Conservation (phyloP, 1,139 yeast genomes). For the Hanseniaspora sp. region DNA sequence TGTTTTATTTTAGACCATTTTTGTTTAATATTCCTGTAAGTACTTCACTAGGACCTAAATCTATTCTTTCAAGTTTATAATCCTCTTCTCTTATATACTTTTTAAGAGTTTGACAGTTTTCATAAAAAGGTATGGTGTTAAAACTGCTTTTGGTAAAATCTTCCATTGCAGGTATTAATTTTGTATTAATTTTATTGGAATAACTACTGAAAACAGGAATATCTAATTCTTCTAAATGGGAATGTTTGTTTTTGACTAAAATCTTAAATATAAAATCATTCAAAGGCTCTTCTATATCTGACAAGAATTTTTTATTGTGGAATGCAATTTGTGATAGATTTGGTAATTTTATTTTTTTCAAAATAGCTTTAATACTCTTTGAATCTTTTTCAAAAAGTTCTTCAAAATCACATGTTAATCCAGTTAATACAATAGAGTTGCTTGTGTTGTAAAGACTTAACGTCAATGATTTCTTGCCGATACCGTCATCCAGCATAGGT, state of each 20-base stretch:
- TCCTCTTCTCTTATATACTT: neutral
- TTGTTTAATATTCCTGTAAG: slow-evolving; percentile 7
- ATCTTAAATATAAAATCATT: slow-evolving; percentile 28
- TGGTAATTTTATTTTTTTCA: slow-evolving; percentile 18
- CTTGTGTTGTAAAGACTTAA: slow-evolving; percentile 28
- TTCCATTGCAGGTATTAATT: slow-evolving; percentile 27
- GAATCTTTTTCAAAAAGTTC: slow-evolving; percentile 19
- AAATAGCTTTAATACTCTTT: slow-evolving; percentile 15
- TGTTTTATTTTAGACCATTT: neutral
- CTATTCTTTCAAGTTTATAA: neutral
- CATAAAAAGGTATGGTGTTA: slow-evolving; percentile 28
- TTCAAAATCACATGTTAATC: slow-evolving; percentile 25
- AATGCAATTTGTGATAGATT: slow-evolving; percentile 29
- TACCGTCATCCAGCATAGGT: neutral
- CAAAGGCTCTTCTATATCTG: slow-evolving; percentile 27
- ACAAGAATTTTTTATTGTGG: slow-evolving; percentile 27
- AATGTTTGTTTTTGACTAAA: slow-evolving; percentile 24
- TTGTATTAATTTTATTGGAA: slow-evolving; percentile 25
- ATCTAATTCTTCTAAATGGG: slow-evolving; percentile 22
- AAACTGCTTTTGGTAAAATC: slow-evolving; percentile 28
- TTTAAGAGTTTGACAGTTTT: slow-evolving; percentile 26
- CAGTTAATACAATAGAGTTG: slow-evolving; percentile 29
- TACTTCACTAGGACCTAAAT: slow-evolving; percentile 13
- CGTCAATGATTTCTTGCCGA: slow-evolving; percentile 16
- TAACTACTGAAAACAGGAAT: slow-evolving; percentile 27